These are phyloP conservation scores for Coniella lustricola DNA, from an alignment of 2,329 filamentous ascomycete species.

Conservation along the genomic window DNA sequence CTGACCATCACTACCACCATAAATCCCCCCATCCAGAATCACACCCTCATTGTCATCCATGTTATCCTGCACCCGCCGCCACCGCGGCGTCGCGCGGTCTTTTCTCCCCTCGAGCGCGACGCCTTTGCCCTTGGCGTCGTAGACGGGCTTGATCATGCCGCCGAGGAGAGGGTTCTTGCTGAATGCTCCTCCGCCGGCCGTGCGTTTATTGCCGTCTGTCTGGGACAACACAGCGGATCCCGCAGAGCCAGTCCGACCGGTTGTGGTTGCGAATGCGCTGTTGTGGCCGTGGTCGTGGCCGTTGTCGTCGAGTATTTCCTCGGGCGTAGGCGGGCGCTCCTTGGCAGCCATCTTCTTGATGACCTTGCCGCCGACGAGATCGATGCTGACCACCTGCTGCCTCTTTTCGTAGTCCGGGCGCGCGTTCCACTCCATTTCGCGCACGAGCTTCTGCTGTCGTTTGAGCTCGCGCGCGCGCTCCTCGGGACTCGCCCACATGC, in stretches of 20 bases:
- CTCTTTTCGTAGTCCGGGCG: slow-evolving; percentile 85
- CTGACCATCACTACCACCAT: slow-evolving; percentile 29
- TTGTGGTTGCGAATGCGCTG: too few species aligned
- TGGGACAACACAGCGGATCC: slow-evolving; percentile 28
- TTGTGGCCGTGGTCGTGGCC: slow-evolving; percentile 14
- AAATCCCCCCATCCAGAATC: slow-evolving; percentile 50
- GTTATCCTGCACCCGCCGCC: slow-evolving; percentile 57
- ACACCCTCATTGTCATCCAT: slow-evolving; percentile 50
- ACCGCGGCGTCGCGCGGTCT: slow-evolving; percentile 37
- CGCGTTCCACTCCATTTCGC: slow-evolving; percentile 82
- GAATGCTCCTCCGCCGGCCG: slow-evolving; percentile 49
- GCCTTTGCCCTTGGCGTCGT: slow-evolving; percentile 47
- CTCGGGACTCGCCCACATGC: slow-evolving; percentile 77
- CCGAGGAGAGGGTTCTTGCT: slow-evolving; percentile 62
- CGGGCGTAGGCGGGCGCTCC: slow-evolving; percentile 51
- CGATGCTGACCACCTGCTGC: slow-evolving; percentile 75
- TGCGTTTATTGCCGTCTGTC: slow-evolving; percentile 28
- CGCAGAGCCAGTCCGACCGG: too few species aligned
- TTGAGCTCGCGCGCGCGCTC: slow-evolving; percentile 79
- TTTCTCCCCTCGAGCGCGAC: slow-evolving; percentile 34
- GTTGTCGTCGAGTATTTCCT: slow-evolving; percentile 27
- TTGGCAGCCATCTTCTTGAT: slow-evolving; percentile 63
- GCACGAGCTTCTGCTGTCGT: slow-evolving; percentile 72
- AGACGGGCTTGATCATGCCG: slow-evolving; percentile 58
- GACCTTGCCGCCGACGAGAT: slow-evolving; percentile 70